Evolutionary conservation across 2,329 filamentous ascomycete species (phyloP).

Genomic region (Aureobasidium namibiae): DNA sequence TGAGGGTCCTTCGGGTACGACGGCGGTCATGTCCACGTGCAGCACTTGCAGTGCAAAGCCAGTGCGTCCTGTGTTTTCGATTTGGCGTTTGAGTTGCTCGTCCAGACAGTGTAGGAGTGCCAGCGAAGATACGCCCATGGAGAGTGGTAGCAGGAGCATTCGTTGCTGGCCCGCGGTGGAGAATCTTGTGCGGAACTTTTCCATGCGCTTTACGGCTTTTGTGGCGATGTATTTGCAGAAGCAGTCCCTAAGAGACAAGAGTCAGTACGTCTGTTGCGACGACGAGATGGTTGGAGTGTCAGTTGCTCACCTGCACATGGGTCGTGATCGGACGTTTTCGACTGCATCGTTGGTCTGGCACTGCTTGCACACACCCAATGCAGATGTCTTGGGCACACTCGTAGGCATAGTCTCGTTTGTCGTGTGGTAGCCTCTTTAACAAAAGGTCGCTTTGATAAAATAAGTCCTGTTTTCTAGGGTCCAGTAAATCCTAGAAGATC

Average conservation of each 20-base stretch:
- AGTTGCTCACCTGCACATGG: constrained; percentile 49
- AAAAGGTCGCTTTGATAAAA: not conserved
- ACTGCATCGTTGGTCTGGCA: constrained; percentile 45
- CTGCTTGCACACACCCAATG: constrained; percentile 40
- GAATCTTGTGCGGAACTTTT: constrained; percentile 41
- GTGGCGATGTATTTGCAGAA: constrained; percentile 68
- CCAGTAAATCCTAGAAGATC: not conserved
- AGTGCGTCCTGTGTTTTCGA: constrained; percentile 53
- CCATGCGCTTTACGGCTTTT: constrained; percentile 74
- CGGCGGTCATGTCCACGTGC: constrained; percentile 34
- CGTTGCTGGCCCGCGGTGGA: constrained; percentile 35
- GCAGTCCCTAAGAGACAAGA: constrained; percentile 53
- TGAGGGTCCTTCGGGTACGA: constrained; percentile 38
- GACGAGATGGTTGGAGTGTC: not conserved
- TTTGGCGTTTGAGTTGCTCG: constrained; percentile 58
- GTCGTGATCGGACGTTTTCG: constrained; percentile 50
- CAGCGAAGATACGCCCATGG: constrained; percentile 73
- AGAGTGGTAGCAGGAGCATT: constrained; percentile 68
- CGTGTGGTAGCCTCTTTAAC: not conserved
- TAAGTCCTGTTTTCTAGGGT: not conserved
- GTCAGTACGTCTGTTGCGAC: not conserved
- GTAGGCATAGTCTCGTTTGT: not conserved
- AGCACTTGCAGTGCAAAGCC: constrained; percentile 59
- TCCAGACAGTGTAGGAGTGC: constrained; percentile 69
- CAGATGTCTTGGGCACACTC: not conserved